Evolutionary conservation across 2,329 filamentous ascomycete species (phyloP), one percentile per base, ranked within the genome.

Genomic region (Pseudogymnoascus sp.): DNA sequence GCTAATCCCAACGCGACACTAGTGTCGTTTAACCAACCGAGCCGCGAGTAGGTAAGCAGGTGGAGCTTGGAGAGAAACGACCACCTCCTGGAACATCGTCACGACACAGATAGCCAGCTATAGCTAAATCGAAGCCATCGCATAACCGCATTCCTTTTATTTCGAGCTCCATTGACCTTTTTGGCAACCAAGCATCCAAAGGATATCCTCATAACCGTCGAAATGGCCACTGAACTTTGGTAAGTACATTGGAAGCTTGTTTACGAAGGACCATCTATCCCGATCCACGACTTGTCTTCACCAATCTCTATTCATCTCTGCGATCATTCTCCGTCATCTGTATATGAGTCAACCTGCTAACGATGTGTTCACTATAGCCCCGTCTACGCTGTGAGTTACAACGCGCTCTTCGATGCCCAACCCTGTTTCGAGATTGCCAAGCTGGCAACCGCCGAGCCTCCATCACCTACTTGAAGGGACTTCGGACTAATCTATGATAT

Each of bases 311-410:
- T 63, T 63, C 61, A 61, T 57, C 61, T 70, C 47, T 9, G 12
- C 14, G 47, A 53, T 35, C n/a, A 8, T 35, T 53, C 9, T 28
- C 20, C 12, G 18, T 22, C 9, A 6, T 61, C 28, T 43, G 4
- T 57, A 57, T 61, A 59, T 60, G 37, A 39, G 47, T 62, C 28
- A 63, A 60, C 60, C 50, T 76, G 75, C 82, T 84, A 75, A 85
- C 74, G 60, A 62, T 57, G 63, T 63, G 65, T 66, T 65, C 62
- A 62, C 58, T 74, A 66, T 71, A 99, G 93, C 82, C 93, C 93
- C 80, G 93, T 96, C 74, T 99, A 97, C 82, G 91, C 94, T 84
- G 94, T 97, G 86, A 91, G 93, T 96, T 72, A 50, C 62, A 37
- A 28, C 57, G 59, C 47, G 58, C 62, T 57, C 18, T 37, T 15